Evolutionary conservation across 2,329 filamentous ascomycete species (phyloP).

Genomic region (Lecanicillium sp.): DNA sequence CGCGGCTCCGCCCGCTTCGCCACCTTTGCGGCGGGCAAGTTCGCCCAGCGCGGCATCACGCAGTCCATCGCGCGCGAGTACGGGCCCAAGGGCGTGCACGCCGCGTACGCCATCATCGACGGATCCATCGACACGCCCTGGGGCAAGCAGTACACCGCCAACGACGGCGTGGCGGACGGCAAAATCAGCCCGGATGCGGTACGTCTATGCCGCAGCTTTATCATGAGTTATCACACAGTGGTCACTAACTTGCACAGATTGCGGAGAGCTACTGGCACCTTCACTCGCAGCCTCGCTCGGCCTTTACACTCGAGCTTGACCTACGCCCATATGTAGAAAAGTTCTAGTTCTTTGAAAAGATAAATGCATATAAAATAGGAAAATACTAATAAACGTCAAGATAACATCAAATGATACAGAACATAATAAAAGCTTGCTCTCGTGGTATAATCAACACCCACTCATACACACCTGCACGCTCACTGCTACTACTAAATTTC

Average conservation of each 20-base stretch:
- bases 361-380: not conserved
- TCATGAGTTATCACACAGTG: too few relatives aligned
- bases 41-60: slow-evolving; percentile 65
- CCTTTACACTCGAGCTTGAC: slow-evolving; percentile 79
- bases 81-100: slow-evolving; percentile 75
- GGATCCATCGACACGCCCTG: slow-evolving; percentile 77
- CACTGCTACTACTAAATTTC: too few relatives aligned
- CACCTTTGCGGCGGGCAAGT: slow-evolving; percentile 73
- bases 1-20: slow-evolving; percentile 65
- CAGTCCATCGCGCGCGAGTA: slow-evolving; percentile 79
- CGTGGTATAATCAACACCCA: not conserved
- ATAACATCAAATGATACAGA: not conserved
- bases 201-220: slow-evolving; percentile 30
- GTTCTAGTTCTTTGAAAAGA: slow-evolving; percentile 45
- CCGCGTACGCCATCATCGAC: slow-evolving; percentile 77
- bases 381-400: slow-evolving; percentile 7
- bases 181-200: slow-evolving; percentile 73
- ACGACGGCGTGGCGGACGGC: slow-evolving; percentile 42
- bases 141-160: slow-evolving; percentile 47
- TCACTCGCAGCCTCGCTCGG: slow-evolving; percentile 72
- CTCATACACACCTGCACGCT: not conserved
- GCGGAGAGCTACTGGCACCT: slow-evolving; percentile 81
- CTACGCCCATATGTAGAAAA: slow-evolving; percentile 77
- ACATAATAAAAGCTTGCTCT: not conserved
- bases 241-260: slow-evolving; percentile 50